A percentile compares a stretch with the other conserved stretches of the same genome.
phyloP scores from a whole-genome alignment of 192 early-diverging fungal species.

The Coemansia sp. region DNA sequence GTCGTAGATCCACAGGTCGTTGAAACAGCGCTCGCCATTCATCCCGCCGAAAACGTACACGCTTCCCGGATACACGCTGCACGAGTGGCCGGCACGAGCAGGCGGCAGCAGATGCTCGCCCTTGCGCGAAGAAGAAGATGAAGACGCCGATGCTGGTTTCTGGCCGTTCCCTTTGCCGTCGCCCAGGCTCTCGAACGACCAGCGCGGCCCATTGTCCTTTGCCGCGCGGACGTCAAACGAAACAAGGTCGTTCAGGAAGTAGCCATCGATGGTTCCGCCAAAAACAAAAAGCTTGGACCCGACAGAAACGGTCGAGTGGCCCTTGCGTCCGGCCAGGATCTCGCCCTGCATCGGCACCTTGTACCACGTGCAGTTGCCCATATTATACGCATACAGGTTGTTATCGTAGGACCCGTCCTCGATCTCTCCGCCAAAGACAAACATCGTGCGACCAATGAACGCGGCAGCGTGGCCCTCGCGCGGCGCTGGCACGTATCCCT shows the following conservation, averaged over 20 bases:
- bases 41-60: constrained; percentile 56
- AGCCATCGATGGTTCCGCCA: constrained; percentile 46
- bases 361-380: constrained; percentile 56
- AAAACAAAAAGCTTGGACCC: constrained; percentile 53
- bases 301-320: constrained; percentile 43
- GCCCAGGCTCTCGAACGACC: constrained; percentile 40
- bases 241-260: constrained; percentile 52
- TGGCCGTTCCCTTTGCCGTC: constrained; percentile 8
- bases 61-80: constrained; percentile 44
- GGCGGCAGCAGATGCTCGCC: constrained; percentile 22
- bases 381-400: constrained; percentile 53
- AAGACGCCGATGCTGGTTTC: constrained; percentile 7
- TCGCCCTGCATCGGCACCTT: constrained; percentile 52
- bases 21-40: constrained; percentile 49
- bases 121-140: neutral
- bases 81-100: constrained; percentile 48
- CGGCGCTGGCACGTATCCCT: constrained; percentile 40
- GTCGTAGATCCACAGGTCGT: constrained; percentile 55
- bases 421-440: constrained; percentile 58
- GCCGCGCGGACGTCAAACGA: constrained; percentile 53
- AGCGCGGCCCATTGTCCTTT: constrained; percentile 34
- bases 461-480: constrained; percentile 52
- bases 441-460: constrained; percentile 58
- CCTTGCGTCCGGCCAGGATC: constrained; percentile 46
- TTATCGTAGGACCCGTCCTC: constrained; percentile 42